A percentile compares a stretch with the other conserved stretches of the same genome.
phyloP scores from a whole-genome alignment of 176 grass and related monocot genomes.

The Avena insularis region DNA sequence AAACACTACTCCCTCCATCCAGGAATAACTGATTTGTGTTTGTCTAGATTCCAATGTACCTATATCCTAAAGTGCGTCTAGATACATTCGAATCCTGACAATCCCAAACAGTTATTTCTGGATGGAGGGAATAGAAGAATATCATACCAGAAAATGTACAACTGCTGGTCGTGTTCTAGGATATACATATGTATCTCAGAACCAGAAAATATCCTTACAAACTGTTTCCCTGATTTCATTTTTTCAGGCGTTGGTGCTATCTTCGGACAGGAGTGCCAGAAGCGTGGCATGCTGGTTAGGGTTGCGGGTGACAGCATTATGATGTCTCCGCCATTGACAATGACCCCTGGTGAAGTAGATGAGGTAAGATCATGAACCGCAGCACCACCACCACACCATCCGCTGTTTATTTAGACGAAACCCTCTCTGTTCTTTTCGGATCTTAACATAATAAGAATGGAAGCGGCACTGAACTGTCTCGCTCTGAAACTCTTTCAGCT shows the following conservation, averaged over 20 bases:
- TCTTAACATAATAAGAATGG: neutral
- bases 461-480: neutral
- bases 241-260: slow-evolving; percentile 85
- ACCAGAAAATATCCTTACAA: slow-evolving; percentile 12
- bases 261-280: slow-evolving; percentile 88
- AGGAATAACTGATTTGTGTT: too few species aligned
- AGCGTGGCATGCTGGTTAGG: slow-evolving; percentile 84
- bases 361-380: slow-evolving; percentile 55
- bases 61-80: too few species aligned
- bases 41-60: too few species aligned
- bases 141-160: slow-evolving; percentile 12
- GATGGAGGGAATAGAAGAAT: too few species aligned
- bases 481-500: slow-evolving; percentile 51
- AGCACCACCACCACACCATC: neutral
- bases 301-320: slow-evolving; percentile 90
- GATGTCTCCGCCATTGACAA: slow-evolving; percentile 88
- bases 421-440: neutral
- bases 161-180: neutral
- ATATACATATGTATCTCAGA: neutral
- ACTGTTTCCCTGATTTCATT: neutral
- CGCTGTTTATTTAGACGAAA: too few species aligned
- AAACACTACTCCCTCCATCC: too few species aligned
- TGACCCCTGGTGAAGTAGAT: slow-evolving; percentile 68
- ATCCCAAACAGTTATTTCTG: too few species aligned
- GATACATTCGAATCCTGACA: too few species aligned